phyloP scores from a whole-genome alignment of 169 alveolate genomes.

The Plasmodium fragile region DNA sequence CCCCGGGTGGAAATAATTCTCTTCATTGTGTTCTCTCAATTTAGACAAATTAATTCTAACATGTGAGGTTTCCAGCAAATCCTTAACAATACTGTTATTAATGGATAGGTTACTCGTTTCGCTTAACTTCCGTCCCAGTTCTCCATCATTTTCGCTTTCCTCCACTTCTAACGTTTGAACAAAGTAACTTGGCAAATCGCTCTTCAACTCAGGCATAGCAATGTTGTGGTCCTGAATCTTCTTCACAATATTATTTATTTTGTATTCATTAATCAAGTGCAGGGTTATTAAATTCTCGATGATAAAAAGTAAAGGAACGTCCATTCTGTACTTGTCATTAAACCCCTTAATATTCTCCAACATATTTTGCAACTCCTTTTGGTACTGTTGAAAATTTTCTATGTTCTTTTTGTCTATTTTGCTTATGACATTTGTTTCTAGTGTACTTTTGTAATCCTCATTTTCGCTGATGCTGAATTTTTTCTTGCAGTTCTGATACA shows the following conservation, averaged over 20 bases:
- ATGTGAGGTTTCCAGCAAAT: constrained; percentile 30
- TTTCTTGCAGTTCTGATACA: constrained; percentile 71
- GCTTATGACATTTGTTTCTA: constrained; percentile 57
- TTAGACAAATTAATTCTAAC: constrained; percentile 39
- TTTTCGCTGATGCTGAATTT: constrained; percentile 56
- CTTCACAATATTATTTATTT: constrained; percentile 56
- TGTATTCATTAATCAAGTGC: constrained; percentile 70
- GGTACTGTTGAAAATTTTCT: constrained; percentile 51
- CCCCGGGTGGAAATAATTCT: constrained; percentile 23
- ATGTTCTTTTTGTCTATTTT: constrained; percentile 67
- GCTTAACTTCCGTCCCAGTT: constrained; percentile 17
- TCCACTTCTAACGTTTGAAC: constrained; percentile 48
- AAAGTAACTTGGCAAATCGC: constrained; percentile 59
- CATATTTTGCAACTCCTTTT: constrained; percentile 44
- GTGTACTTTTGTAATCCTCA: constrained; percentile 33
- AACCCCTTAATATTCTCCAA: constrained; percentile 28
- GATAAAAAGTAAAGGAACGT: constrained; percentile 49
- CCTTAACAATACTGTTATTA: constrained; percentile 21
- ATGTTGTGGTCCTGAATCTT: constrained; percentile 71
- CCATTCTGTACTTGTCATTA: constrained; percentile 67
- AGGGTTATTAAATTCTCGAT: constrained; percentile 53
- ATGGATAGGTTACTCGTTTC: constrained; percentile 52
- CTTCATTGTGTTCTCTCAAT: constrained; percentile 3
- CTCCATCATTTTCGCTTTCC: constrained; percentile 18
- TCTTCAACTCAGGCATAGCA: constrained; percentile 63